Evolutionary conservation across 2,329 filamentous ascomycete genomes (phyloP).

Genomic region (Fusarium miscanthi): DNA sequence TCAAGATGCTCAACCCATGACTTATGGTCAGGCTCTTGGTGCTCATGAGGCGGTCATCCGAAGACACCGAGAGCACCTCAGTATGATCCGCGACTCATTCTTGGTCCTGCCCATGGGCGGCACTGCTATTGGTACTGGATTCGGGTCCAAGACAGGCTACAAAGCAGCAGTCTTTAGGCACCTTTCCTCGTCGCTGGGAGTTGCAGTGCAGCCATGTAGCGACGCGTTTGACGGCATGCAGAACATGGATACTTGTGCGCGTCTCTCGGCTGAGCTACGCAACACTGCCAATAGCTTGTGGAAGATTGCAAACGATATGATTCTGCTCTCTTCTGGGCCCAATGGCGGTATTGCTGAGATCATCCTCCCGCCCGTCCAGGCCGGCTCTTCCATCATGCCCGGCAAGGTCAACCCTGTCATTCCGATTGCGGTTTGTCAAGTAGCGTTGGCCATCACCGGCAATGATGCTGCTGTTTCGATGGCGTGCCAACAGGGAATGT

Average conservation of each 20-base stretch:
- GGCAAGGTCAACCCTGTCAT: conserved; percentile 10
- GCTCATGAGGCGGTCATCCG: not conserved
- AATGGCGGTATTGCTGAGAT: conserved; percentile 3
- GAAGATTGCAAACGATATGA: conserved; percentile 14
- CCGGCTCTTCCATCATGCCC: conserved; percentile 5
- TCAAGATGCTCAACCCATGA: conserved; percentile 3
- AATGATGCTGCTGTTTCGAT: conserved; percentile 1
- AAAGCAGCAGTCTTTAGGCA: not conserved
- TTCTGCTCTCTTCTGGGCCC: not conserved
- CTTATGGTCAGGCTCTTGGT: conserved; percentile 2
- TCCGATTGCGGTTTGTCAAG: conserved; percentile 1
- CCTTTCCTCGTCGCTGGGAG: not conserved
- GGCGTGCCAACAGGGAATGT: conserved; percentile 5
- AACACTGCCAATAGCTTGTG: conserved; percentile 10
- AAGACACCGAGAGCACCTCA: not conserved
- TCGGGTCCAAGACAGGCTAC: not conserved
- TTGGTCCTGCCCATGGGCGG: not conserved
- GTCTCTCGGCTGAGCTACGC: conserved; percentile 1
- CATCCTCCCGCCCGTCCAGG: not conserved
- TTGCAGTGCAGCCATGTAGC: not conserved
- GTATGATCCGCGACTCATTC: not conserved
- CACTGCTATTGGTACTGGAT: conserved; percentile 10
- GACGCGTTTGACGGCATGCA: conserved; percentile 10
- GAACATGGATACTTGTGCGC: conserved; percentile 5
- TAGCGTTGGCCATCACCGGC: not conserved